Evolutionary conservation across 2,329 filamentous ascomycete genomes (phyloP).

Genomic region (Nemania diffusa): DNA sequence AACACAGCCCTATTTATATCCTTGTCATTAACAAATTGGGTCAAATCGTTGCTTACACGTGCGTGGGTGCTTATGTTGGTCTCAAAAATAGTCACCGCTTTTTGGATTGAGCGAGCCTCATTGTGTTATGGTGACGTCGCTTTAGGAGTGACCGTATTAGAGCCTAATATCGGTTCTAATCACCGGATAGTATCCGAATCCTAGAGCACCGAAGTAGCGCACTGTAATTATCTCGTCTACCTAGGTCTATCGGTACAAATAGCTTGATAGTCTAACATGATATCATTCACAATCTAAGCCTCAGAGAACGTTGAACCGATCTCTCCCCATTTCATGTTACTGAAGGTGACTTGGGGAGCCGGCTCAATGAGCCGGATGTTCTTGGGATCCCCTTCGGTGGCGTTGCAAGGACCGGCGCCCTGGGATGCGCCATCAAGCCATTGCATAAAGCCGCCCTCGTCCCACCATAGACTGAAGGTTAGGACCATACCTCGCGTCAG

Average conservation of each 20-base stretch:
- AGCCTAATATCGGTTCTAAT: not conserved
- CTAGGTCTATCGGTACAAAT: not conserved
- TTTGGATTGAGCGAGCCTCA: conserved; percentile 23
- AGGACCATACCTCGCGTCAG: conserved; percentile 60
- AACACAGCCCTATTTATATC: conserved; percentile 23
- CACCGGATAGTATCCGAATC: not conserved
- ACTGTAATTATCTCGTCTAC: conserved; percentile 14
- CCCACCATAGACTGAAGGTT: conserved; percentile 64
- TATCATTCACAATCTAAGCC: conserved; percentile 1
- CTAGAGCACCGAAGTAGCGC: not conserved
- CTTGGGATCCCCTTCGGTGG: conserved; percentile 58
- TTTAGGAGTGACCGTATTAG: not conserved
- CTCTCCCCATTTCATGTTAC: conserved; percentile 67
- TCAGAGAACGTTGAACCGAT: conserved; percentile 59
- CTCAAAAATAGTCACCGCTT: conserved; percentile 36
- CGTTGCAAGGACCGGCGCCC: conserved; percentile 61
- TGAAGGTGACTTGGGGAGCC: conserved; percentile 62
- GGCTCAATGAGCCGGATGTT: conserved; percentile 58
- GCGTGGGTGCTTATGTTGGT: conserved; percentile 27
- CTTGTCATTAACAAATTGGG: conserved; percentile 7
- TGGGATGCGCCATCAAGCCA: conserved; percentile 64
- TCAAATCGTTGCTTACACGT: conserved; percentile 8
- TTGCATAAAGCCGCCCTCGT: conserved; percentile 60
- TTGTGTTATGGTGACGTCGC: conserved; percentile 1
- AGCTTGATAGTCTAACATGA: not conserved